These are phyloP conservation scores for Colletotrichum noveboracense DNA, from an alignment of 2,329 filamentous ascomycete genomes.

Conservation along the genomic window DNA sequence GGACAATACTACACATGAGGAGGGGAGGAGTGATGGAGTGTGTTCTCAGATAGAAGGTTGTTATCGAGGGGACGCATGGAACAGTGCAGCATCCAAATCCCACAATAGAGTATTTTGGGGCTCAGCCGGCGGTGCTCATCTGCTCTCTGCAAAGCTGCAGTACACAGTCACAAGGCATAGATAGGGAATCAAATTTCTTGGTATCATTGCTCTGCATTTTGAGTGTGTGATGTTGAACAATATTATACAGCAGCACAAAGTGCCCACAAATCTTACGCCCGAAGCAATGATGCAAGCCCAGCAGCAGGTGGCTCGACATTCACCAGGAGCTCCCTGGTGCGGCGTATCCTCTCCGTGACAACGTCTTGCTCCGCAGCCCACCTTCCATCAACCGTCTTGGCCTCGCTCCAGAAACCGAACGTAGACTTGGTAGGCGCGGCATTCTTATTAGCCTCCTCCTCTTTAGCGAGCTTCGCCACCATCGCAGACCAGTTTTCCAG, in stretches of 20 bases:
- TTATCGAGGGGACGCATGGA: neutral
- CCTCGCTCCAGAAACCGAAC: conserved; percentile 47
- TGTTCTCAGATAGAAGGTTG: neutral
- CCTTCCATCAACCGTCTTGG: conserved; percentile 41
- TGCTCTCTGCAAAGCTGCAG: neutral
- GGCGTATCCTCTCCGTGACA: conserved; percentile 54
- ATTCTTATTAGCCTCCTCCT: conserved; percentile 47
- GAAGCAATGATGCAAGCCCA: conserved; percentile 42
- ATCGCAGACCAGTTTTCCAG: conserved; percentile 85
- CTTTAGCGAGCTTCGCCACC: conserved; percentile 68
- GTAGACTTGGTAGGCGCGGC: conserved; percentile 27
- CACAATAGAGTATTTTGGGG: neutral
- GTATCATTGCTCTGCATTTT: neutral
- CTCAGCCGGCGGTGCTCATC: neutral
- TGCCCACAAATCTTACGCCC: conserved; percentile 35
- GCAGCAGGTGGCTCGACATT: conserved; percentile 44
- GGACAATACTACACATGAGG: no score
- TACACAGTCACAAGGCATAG: neutral
- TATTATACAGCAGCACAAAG: neutral
- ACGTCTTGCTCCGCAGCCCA: conserved; percentile 63
- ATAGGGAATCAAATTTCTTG: neutral
- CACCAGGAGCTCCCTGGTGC: conserved; percentile 58
- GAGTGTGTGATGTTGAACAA: neutral
- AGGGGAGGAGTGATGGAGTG: neutral
- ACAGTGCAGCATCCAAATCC: neutral